Base-by-base conservation (phyloP, 140 eudicot species). In the Oenanthe javanica region DNA sequence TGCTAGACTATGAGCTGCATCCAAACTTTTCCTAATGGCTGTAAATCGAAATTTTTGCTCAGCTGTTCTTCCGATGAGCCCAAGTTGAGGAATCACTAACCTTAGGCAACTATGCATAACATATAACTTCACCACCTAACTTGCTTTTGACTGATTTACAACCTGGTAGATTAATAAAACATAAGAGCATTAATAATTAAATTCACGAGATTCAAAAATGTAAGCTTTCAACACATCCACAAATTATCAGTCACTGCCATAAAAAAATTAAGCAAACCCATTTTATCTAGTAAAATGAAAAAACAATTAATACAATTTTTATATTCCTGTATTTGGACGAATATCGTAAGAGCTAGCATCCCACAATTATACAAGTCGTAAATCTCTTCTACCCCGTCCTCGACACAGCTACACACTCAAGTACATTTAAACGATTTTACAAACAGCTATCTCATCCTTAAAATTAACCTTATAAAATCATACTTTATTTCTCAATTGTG, bases 41-140 rank as follows among this genome's bases (percentile, higher is more conserved):
- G 81, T 82, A 51, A 84, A 75, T 76, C 76, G 87, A 84, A 83
- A 72, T 64, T 81, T 77, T 38, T 84, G 64, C 79, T 77, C 82
- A 48, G 84, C 38, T 80, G 63, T 45, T 79, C 87, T 87, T 84
- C 86, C 84, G 78, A 90, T 85, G 82, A 75, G 76, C 84, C 83
- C 88, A 70, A 88, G 87, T 85, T 81, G 89, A 87, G 87, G 87
- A 86, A 85, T 85, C 50, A 82, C 87, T 52, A 84, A 79, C 90
- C 91, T 90, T 72, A 87, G 70, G 83, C 83, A 82, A 82, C 82
- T 84, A 79, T 85, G 94, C 94, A 93, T 91, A 93, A 80, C 98
- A 93, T 93, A 91, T 93, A 93, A 85, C 66, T 73, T 77, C 46
- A 55, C 83, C 79, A 81, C 72, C 92, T 78, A 83, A 78, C 59